These are phyloP conservation scores for Sugiyamaella pinicola DNA, from an alignment of 1,139 yeast genomes.

Conservation along the genomic window DNA sequence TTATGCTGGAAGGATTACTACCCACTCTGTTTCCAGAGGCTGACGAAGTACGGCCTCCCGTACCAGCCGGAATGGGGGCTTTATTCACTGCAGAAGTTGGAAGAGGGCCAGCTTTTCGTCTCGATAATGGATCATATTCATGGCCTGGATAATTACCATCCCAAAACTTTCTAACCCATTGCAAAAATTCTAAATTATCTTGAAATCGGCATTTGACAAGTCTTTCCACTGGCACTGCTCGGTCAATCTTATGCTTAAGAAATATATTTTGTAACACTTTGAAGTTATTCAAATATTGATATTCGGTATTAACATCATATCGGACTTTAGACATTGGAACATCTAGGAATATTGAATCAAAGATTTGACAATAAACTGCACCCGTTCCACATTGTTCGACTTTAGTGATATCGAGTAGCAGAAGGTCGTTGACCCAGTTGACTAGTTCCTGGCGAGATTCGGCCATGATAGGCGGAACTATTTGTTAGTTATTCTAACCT, in stretches of 20 bases:
- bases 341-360: conserved; percentile 82
- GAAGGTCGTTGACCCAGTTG: conserved; percentile 77
- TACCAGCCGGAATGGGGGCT: conserved; percentile 12
- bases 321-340: conserved; percentile 76
- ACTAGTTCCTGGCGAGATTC: conserved; percentile 83
- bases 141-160: conserved; percentile 68
- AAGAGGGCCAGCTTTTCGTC: conserved; percentile 48
- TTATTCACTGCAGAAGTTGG: conserved; percentile 20
- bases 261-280: conserved; percentile 82
- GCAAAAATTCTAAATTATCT: conserved; percentile 90
- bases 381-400: conserved; percentile 97
- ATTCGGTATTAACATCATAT: conserved; percentile 69
- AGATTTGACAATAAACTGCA: conserved; percentile 88
- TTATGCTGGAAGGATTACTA: conserved; percentile 7
- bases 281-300: conserved; percentile 78
- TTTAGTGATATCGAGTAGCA: conserved; percentile 66
- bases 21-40: conserved; percentile 16
- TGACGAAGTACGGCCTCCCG: conserved; percentile 16
- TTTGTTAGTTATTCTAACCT: too few relatives aligned
- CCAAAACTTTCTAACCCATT: conserved; percentile 90
- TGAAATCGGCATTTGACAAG: conserved; percentile 87
- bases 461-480: conserved; percentile 53
- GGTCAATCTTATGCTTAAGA: conserved; percentile 67
- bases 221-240: conserved; percentile 77
- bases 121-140: conserved; percentile 64